Evolutionary conservation across 169 alveolate species (phyloP), one percentile per base, ranked within the genome.

Genomic region (Plasmodium vinckei): DNA sequence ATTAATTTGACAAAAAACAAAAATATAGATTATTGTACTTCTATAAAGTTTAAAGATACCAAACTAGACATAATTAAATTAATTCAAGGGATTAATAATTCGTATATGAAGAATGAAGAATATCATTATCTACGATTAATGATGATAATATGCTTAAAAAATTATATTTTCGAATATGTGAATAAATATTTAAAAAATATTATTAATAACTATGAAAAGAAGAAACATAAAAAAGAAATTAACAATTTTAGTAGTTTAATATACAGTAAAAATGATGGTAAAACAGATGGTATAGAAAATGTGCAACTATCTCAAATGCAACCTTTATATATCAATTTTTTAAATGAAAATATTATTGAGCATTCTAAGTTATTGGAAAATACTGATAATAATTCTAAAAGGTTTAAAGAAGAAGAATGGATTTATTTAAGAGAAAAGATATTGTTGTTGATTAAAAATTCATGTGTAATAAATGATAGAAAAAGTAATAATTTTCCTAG

Each of bases 131-230:
- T 68, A 64, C 44, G 88, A 68, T 64, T 77, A 57, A 77, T 77
- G 88, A 77, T 77, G 88, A 19, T 77, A n/a, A 77, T 77, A 77
- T 77, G 65, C 23, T 77, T 77, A 63, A 77, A 77, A 44, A 77
- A 77, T 77, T 39, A 77, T 17, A 27, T 77, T 15, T 77, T 5
- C 57, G 69, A 63, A 47, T 77, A 25, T 44, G 75, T 77, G 47
- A 77, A 77, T 63, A 77, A 47, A 61, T 77, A 77, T 63, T 19
- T 77, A 13, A 63, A 64, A 39, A 39, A 46, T 39, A 17, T 77
- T 59, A 49, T 77, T 15, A 77, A 53, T 4, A 56, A 25, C 27
- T 77, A 77, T 33, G 88, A 77, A 68, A 51, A 21, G 75, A 51
- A 46, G 49, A 77, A 77, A 23, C 65, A 77, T 56, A 77, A 77